phyloP scores from a whole-genome alignment of 148 eudicot species.

The Pharnaceum exiguum region DNA sequence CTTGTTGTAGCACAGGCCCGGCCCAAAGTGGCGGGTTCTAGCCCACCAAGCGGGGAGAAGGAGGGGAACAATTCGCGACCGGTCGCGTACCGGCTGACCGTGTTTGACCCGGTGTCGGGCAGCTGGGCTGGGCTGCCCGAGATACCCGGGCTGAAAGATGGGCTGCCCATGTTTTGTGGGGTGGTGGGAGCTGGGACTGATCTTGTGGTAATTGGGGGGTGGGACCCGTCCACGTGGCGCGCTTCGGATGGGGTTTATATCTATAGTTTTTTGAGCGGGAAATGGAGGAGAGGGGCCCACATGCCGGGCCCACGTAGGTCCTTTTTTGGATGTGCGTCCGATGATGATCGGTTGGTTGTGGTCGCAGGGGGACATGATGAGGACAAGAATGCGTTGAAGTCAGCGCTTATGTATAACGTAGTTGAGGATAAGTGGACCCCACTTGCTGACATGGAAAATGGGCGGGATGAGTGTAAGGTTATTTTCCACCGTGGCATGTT shows the following conservation, averaged over 20 bases:
- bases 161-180: slow-evolving; percentile 70
- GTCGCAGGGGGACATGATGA: slow-evolving; percentile 85
- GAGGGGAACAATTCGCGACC: slow-evolving; percentile 8
- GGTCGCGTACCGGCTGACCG: slow-evolving; percentile 38
- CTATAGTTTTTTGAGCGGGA: slow-evolving; percentile 43
- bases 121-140: slow-evolving; percentile 48
- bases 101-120: slow-evolving; percentile 45
- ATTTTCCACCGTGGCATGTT: slow-evolving; percentile 50
- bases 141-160: slow-evolving; percentile 36
- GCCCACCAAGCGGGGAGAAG: slow-evolving; percentile 6
- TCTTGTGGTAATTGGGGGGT: slow-evolving; percentile 77
- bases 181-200: slow-evolving; percentile 50
- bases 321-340: slow-evolving; percentile 62
- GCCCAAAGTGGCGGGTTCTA: slow-evolving; percentile 10
- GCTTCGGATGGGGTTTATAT: slow-evolving; percentile 39
- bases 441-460: slow-evolving; percentile 58
- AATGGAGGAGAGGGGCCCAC: slow-evolving; percentile 61
- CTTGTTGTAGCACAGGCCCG: slow-evolving; percentile 54
- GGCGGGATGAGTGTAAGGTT: slow-evolving; percentile 67
- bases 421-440: slow-evolving; percentile 44
- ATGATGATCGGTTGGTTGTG: slow-evolving; percentile 38
- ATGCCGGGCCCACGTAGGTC: slow-evolving; percentile 67
- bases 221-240: slow-evolving; percentile 59
- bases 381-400: slow-evolving; percentile 60
- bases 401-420: slow-evolving; percentile 60